Conservation (phyloP, 2,329 filamentous ascomycete genomes). For the Epichloe gansuensis region DNA sequence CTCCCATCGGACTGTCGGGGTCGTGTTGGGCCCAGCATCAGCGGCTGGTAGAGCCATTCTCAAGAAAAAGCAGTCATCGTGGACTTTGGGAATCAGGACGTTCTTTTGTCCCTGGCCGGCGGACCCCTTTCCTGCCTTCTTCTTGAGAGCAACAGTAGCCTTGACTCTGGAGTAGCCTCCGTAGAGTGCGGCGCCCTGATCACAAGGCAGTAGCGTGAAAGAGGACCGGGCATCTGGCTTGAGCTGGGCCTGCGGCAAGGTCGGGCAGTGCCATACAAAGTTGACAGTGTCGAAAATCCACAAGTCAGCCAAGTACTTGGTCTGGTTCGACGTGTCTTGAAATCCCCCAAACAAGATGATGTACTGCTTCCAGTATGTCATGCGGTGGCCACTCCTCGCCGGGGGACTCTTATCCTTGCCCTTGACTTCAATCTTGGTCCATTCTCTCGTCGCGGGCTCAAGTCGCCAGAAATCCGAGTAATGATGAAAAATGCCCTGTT, state of each 20-base stretch:
- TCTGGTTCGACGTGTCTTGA: constrained; percentile 90
- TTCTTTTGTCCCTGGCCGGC: constrained; percentile 51
- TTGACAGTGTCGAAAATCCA: constrained; percentile 92
- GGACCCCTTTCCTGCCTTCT: constrained; percentile 39
- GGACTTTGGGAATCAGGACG: constrained; percentile 72
- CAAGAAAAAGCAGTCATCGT: constrained; percentile 91
- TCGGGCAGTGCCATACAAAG: constrained; percentile 71
- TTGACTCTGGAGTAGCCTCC: constrained; percentile 93
- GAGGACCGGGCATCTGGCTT: constrained; percentile 86
- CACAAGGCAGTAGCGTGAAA: constrained; percentile 84
- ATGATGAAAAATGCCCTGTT: constrained; percentile 97
- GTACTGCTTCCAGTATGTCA: constrained; percentile 96
- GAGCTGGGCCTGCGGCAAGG: constrained; percentile 61
- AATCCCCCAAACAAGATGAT: constrained; percentile 94
- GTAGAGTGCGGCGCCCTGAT: constrained; percentile 77
- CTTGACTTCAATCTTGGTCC: constrained; percentile 73
- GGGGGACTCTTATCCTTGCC: constrained; percentile 68
- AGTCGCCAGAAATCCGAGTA: constrained; percentile 98
- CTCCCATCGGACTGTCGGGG: constrained; percentile 78
- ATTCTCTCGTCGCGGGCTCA: constrained; percentile 73
- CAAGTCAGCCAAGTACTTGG: constrained; percentile 82
- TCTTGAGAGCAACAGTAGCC: constrained; percentile 49
- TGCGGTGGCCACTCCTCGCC: constrained; percentile 80
- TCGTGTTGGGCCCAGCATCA: constrained; percentile 51
- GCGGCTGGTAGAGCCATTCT: constrained; percentile 60